Percentiles rank a stretch among this genome's conserved stretches.
Conservation (phyloP, 805 yeast genomes). For the Sugiyamaella smithiae region DNA sequence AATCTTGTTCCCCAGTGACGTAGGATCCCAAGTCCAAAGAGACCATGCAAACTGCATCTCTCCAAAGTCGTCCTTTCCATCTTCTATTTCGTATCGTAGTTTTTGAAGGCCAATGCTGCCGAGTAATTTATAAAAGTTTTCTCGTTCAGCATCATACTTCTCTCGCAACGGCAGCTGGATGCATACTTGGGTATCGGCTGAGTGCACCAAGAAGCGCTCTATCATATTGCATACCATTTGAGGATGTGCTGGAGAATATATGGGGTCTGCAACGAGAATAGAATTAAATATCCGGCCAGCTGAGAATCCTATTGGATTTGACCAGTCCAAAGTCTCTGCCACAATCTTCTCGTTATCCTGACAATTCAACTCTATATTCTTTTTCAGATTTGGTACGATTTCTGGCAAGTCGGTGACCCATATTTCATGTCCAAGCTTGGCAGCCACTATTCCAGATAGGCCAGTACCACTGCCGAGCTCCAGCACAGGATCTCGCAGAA, state of each 20-base stretch:
- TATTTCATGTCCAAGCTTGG: constrained; percentile 48
- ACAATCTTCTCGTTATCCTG: constrained; percentile 21
- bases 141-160: constrained; percentile 64
- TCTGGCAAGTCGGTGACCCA: constrained; percentile 75
- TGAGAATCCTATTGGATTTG: constrained; percentile 43
- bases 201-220: constrained; percentile 40
- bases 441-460: constrained; percentile 71
- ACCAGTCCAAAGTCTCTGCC: constrained; percentile 75
- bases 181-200: constrained; percentile 46
- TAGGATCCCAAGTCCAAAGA: no score
- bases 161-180: constrained; percentile 75
- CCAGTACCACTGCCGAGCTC: constrained; percentile 98
- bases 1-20: no score
- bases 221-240: constrained; percentile 64
- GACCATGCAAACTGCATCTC: constrained; percentile 46
- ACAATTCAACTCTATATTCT: constrained; percentile 56
- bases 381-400: constrained; percentile 63
- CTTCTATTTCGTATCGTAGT: constrained; percentile 44
- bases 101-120: constrained; percentile 33
- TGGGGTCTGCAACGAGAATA: constrained; percentile 80
- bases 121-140: constrained; percentile 55
- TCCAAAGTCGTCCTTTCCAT: constrained; percentile 88
- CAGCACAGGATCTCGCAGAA: constrained; percentile 29
- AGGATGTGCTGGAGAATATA: constrained; percentile 83
- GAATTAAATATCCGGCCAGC: constrained; percentile 45